phyloP scores from a whole-genome alignment of 805 yeast species.

The Schizosaccharomyces japonicus region DNA sequence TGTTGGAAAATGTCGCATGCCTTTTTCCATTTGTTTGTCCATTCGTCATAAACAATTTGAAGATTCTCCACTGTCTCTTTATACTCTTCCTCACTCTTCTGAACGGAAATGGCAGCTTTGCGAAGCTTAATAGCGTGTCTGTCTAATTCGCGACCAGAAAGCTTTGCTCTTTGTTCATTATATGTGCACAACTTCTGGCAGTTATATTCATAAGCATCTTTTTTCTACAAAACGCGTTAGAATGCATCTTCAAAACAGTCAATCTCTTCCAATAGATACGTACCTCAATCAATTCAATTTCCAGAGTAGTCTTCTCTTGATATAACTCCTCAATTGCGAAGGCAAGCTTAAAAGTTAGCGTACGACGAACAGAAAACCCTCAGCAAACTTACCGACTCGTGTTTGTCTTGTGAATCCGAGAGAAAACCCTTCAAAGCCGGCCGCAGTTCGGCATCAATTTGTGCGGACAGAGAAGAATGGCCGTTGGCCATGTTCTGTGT shows the following conservation, averaged over 20 bases:
- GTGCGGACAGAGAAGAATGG: conserved; percentile 29
- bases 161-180: conserved; percentile 36
- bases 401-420: not conserved
- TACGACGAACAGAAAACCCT: no score
- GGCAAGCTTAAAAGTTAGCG: not conserved
- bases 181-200: conserved; percentile 35
- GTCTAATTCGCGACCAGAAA: conserved; percentile 53
- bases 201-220: conserved; percentile 30
- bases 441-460: conserved; percentile 27
- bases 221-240: conserved; percentile 11
- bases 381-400: not conserved
- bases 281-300: conserved; percentile 5
- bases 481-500: conserved; percentile 34
- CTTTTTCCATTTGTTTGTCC: conserved; percentile 49
- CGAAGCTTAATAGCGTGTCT: conserved; percentile 32
- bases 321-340: conserved; percentile 32
- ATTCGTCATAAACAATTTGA: conserved; percentile 33
- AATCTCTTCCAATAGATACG: no score
- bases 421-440: conserved; percentile 22
- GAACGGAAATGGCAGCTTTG: conserved; percentile 23
- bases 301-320: conserved; percentile 21
- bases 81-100: conserved; percentile 23
- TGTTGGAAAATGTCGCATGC: conserved; percentile 38
- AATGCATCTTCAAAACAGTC: not conserved
- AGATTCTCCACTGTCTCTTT: conserved; percentile 29